Evolutionary conservation across 2,329 filamentous ascomycete species (phyloP), one percentile per base, ranked within the genome.

Genomic region (Rutstroemia sp.): DNA sequence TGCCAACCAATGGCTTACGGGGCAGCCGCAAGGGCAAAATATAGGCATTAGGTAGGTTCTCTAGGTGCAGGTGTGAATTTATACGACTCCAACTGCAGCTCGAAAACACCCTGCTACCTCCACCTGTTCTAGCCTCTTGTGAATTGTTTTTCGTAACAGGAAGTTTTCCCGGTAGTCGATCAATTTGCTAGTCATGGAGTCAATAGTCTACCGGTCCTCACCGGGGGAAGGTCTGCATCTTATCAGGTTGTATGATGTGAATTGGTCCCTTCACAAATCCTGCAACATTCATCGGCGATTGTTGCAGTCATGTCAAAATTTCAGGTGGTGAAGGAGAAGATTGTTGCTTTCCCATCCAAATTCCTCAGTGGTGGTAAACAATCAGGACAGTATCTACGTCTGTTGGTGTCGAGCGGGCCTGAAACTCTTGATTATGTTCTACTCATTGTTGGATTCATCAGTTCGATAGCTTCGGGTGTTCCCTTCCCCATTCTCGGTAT

Each of bases 401-500:
- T 52, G 16, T 36, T 52, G 27, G 25, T 52, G 5, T 30, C 40
- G 8, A 45, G 50, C 19, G 40, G 19, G 10, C 50, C 50, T 25
- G 39, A 45, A 34, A 8, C 23, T 21, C 25, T 46, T 14, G 50
- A 52, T 17, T 45, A 52, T 25, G 50, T 36, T 36, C 39, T 45
- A 6, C 50, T 52, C 34, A 14, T 46, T 10, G 25, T 52, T 21
- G 50, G 50, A 30, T 30, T 45, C 6, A 52, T 52, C 25, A 10
- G 39, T 21, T 45, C 50, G n/a, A 77, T 79, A 38, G 79, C 74
- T 21, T 76, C 81, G 16, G 82, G 82, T 51, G 73, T 83, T 3
- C 82, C 83, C 0, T 84, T 85, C 59, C 82, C 83, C 9, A 71
- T 86, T n/a, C 77, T 86, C 63, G 82, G 79, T 56, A 82, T 86